Conservation (phyloP, 148 eudicot species). For the Heliamphora exappendiculata region DNA sequence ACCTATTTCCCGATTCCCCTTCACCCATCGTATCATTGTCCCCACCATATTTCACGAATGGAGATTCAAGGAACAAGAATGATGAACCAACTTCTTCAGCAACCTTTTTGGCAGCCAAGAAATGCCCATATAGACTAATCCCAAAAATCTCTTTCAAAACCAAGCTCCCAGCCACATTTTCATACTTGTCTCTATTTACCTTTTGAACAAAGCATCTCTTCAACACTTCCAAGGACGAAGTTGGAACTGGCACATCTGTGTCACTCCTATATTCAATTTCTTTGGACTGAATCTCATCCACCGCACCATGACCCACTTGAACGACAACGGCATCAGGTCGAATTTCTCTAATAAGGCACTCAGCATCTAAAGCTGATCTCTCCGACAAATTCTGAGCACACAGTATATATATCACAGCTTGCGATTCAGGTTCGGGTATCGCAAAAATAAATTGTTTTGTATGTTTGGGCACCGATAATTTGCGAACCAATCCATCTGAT, state of each 20-base stretch:
- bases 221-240: constrained; percentile 65
- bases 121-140: constrained; percentile 60
- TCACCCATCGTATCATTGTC: constrained; percentile 19
- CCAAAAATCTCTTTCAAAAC: constrained; percentile 88
- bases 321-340: constrained; percentile 76
- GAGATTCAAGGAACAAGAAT: constrained; percentile 53
- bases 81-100: constrained; percentile 77
- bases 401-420: constrained; percentile 54
- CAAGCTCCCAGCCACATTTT: constrained; percentile 70
- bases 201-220: constrained; percentile 65
- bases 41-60: constrained; percentile 29
- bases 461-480: constrained; percentile 53
- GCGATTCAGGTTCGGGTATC: constrained; percentile 43
- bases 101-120: constrained; percentile 54
- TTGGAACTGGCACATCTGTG: constrained; percentile 46
- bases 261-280: constrained; percentile 25
- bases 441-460: constrained; percentile 82
- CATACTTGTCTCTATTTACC: constrained; percentile 53
- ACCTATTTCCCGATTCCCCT: constrained; percentile 22
- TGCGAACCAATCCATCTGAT: constrained; percentile 55
- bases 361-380: constrained; percentile 68
- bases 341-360: constrained; percentile 58
- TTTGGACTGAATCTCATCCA: constrained; percentile 24
- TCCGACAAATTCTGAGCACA: constrained; percentile 85
- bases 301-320: constrained; percentile 30